A percentile compares a stretch with the other conserved stretches of the same genome.
Conservation (phyloP, 768 basidiomycete species). For the Amanita jacksonii region DNA sequence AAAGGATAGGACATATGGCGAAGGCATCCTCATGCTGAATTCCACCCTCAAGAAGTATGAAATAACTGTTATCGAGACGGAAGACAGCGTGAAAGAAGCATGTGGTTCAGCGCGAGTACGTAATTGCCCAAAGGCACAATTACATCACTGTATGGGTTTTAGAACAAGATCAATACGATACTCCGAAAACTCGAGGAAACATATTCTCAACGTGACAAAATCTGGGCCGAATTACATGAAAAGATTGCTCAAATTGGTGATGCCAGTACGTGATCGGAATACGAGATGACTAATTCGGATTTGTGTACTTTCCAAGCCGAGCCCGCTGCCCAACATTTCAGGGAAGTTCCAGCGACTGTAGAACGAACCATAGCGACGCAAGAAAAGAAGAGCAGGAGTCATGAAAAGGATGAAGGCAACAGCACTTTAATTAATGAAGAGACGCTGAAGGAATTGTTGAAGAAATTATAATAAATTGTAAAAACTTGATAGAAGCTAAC, state of each 20-base stretch:
- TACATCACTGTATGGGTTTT: conserved; percentile 1
- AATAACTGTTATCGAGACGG: conserved; percentile 29
- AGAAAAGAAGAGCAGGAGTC: conserved; percentile 43
- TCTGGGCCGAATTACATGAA: conserved; percentile 41
- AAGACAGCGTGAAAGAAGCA: conserved; percentile 30
- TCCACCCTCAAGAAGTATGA: conserved; percentile 47
- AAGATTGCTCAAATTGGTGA: conserved; percentile 40
- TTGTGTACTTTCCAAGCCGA: conserved; percentile 27
- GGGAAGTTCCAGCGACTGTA: conserved; percentile 37
- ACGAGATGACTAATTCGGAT: conserved; percentile 9
- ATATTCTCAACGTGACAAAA: conserved; percentile 34
- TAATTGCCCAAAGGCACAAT: conserved; percentile 2
- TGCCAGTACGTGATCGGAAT: conserved; percentile 6
- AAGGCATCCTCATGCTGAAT: conserved; percentile 45
- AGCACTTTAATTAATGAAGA: conserved; percentile 2
- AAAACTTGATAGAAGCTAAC: background rate
- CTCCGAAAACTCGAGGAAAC: conserved; percentile 38
- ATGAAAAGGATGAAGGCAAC: conserved; percentile 25
- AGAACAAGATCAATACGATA: conserved; percentile 36
- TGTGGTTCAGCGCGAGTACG: conserved; percentile 28
- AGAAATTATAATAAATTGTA: background rate
- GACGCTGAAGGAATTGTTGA: conserved; percentile 2
- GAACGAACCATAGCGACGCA: conserved; percentile 42
- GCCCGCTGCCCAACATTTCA: conserved; percentile 29
- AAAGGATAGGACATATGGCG: conserved; percentile 26